These are phyloP conservation scores for Pseudopyricularia javanii DNA, from an alignment of 2,329 filamentous ascomycete genomes.

Conservation along the genomic window DNA sequence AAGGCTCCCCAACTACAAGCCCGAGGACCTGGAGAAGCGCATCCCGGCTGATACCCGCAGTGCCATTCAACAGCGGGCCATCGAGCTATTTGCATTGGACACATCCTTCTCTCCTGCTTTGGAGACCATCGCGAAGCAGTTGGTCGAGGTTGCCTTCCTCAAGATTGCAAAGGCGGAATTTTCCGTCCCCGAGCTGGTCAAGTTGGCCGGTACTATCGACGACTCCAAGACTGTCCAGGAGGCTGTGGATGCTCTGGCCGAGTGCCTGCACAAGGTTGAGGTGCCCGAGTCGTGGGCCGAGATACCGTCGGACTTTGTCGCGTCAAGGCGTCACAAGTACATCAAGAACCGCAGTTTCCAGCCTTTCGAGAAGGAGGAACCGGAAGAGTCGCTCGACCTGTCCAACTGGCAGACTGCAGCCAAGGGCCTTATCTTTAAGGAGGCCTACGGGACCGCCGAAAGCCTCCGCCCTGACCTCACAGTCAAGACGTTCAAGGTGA, in stretches of 20 bases:
- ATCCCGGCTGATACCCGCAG: constrained; percentile 61
- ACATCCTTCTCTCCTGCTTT: constrained; percentile 53
- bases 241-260: constrained; percentile 54
- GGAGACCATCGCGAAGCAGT: constrained; percentile 50
- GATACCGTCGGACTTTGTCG: constrained; percentile 43
- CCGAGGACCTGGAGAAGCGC: constrained; percentile 82
- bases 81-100: constrained; percentile 68
- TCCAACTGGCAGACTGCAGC: constrained; percentile 74
- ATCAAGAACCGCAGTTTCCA: constrained; percentile 74
- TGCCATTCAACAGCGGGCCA: constrained; percentile 54
- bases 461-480: constrained; percentile 73
- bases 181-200: constrained; percentile 49
- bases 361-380: constrained; percentile 63
- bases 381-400: constrained; percentile 52
- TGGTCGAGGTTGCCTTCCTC: constrained; percentile 75
- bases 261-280: constrained; percentile 60
- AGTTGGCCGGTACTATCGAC: constrained; percentile 46
- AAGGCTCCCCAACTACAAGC: constrained; percentile 66
- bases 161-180: constrained; percentile 59
- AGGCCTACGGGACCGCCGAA: constrained; percentile 68
- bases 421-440: constrained; percentile 85
- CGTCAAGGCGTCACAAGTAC: constrained; percentile 43
- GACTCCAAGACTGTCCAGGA: constrained; percentile 38
- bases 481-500: constrained; percentile 76
- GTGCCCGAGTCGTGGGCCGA: constrained; percentile 73